phyloP scores from a whole-genome alignment of 176 grass and related monocot genomes.

The Avena eriantha region DNA sequence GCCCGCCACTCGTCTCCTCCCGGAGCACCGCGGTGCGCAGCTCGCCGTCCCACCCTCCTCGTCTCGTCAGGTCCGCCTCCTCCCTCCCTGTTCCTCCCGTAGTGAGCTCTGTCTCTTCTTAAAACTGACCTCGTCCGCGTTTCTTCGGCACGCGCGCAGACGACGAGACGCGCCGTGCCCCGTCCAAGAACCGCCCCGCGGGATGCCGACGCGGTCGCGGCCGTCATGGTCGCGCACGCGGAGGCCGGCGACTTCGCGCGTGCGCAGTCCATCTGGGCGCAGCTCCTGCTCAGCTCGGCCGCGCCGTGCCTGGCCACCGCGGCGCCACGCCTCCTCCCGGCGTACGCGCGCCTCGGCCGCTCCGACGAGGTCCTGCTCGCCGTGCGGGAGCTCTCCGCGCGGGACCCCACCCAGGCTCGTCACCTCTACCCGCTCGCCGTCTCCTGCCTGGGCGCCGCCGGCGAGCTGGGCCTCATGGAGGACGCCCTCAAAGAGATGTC shows the following conservation, averaged over 20 bases:
- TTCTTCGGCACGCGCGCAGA: not conserved
- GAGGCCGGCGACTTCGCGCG: slow-evolving; percentile 63
- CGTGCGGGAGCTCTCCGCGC: slow-evolving; percentile 52
- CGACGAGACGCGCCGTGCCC: not conserved
- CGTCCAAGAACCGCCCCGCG: slow-evolving; percentile 6
- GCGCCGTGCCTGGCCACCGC: slow-evolving; percentile 46
- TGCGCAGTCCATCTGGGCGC: slow-evolving; percentile 69
- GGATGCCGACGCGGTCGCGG: slow-evolving; percentile 10
- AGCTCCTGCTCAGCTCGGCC: slow-evolving; percentile 80
- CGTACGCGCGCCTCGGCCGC: slow-evolving; percentile 59
- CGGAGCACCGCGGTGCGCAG: not conserved
- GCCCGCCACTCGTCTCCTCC: not conserved
- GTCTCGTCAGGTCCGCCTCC: slow-evolving; percentile 3
- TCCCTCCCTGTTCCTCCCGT: no score
- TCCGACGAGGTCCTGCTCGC: slow-evolving; percentile 61
- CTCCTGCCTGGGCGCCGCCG: slow-evolving; percentile 68
- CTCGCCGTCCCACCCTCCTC: not conserved
- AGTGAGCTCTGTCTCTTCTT: not conserved
- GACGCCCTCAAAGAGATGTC: slow-evolving; percentile 60
- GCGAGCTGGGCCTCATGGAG: slow-evolving; percentile 72
- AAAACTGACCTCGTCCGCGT: not conserved
- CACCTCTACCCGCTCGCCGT: slow-evolving; percentile 63
- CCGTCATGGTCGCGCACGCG: slow-evolving; percentile 68
- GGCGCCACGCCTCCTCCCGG: slow-evolving; percentile 55
- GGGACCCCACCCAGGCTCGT: slow-evolving; percentile 36